These are phyloP conservation scores for Scedosporium dehoogii DNA, from an alignment of 2,329 filamentous ascomycete species.

Conservation along the genomic window DNA sequence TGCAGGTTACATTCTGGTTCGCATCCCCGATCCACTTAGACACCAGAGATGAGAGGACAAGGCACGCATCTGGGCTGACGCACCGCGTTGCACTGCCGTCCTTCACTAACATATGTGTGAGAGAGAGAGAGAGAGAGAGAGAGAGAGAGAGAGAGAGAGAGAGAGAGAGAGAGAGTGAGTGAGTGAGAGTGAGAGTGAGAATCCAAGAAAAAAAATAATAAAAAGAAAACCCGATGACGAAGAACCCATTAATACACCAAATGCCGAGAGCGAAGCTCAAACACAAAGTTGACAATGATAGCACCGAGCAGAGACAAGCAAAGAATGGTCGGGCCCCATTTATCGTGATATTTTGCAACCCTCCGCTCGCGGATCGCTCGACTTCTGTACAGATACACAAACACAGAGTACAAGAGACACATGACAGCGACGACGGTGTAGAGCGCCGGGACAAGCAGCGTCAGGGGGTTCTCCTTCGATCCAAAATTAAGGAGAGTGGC, in stretches of 20 bases:
- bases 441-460: constrained; percentile 59
- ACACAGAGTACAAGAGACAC: constrained; percentile 73
- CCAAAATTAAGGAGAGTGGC: constrained; percentile 78
- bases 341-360: constrained; percentile 87
- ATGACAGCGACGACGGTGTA: constrained; percentile 76
- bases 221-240: background rate
- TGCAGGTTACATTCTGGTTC: no score
- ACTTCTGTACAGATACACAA: constrained; percentile 81
- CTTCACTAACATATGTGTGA: no score
- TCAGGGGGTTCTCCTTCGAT: constrained; percentile 40
- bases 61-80: no score
- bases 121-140: background rate
- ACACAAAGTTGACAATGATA: constrained; percentile 69
- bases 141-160: background rate
- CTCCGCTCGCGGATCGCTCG: constrained; percentile 71
- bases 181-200: no score
- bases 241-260: background rate
- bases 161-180: background rate
- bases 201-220: background rate
- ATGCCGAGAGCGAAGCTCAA: constrained; percentile 34
- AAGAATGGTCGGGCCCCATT: constrained; percentile 70
- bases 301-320: constrained; percentile 65
- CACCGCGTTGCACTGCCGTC: no score
- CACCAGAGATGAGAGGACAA: no score
- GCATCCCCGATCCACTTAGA: no score